These are phyloP conservation scores for Mimosa pudica DNA, from an alignment of 306 rosid genomes.

Conservation along the genomic window DNA sequence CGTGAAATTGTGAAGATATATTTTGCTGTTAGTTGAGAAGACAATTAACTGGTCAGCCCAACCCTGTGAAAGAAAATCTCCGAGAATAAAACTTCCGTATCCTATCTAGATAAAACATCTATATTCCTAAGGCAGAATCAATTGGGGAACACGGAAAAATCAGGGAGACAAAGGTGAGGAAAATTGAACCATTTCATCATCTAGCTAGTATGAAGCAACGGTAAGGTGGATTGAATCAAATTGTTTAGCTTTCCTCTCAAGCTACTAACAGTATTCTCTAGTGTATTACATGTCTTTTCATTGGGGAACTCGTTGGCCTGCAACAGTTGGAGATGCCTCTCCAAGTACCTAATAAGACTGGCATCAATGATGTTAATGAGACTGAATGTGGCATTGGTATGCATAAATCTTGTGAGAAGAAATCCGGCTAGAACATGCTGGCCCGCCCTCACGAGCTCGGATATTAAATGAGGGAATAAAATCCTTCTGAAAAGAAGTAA, in stretches of 20 bases:
- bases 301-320: constrained; percentile 45
- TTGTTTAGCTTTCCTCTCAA: constrained; percentile 58
- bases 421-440: constrained; percentile 87
- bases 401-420: constrained; percentile 77
- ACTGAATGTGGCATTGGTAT: constrained; percentile 64
- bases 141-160: constrained; percentile 7
- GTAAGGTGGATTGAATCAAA: constrained; percentile 55
- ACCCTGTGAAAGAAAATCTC: constrained; percentile 19
- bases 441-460: constrained; percentile 88
- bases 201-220: constrained; percentile 43
- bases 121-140: constrained; percentile 7
- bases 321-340: constrained; percentile 62
- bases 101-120: constrained; percentile 32
- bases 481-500: constrained; percentile 54
- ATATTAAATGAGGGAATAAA: constrained; percentile 65
- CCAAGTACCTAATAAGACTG: constrained; percentile 67
- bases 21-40: constrained; percentile 22
- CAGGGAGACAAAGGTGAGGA: not conserved
- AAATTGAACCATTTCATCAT: constrained; percentile 19
- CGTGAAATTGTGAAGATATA: constrained; percentile 25
- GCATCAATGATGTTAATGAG: constrained; percentile 72
- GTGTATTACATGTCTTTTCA: constrained; percentile 48
- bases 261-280: constrained; percentile 56
- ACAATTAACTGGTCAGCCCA: constrained; percentile 14
- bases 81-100: constrained; percentile 15